These are phyloP conservation scores for Aspergillus hortae DNA, from an alignment of 2,329 filamentous ascomycete genomes.

Conservation along the genomic window DNA sequence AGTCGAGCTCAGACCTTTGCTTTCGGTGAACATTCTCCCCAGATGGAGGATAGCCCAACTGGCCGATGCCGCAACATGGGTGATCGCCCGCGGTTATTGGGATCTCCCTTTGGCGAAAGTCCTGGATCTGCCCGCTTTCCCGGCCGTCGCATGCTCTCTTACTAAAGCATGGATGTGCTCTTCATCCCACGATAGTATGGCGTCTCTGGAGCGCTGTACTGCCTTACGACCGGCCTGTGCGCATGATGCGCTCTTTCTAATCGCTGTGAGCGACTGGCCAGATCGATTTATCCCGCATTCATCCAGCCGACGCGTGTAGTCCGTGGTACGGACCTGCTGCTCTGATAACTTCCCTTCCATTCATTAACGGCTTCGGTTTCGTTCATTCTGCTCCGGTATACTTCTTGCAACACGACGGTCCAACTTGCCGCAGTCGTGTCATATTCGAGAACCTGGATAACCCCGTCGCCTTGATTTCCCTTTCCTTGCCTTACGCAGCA, in stretches of 20 bases:
- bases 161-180: slow-evolving; percentile 20
- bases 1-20: slow-evolving; percentile 90
- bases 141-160: slow-evolving; percentile 45
- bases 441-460: neutral
- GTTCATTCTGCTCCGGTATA: too few species aligned
- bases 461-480: neutral
- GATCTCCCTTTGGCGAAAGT: slow-evolving; percentile 34
- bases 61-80: slow-evolving; percentile 40
- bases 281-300: too few species aligned
- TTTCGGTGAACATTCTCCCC: slow-evolving; percentile 69
- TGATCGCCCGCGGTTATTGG: slow-evolving; percentile 30
- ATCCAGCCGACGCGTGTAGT: too few species aligned
- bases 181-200: slow-evolving; percentile 19
- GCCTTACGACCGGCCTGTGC: neutral
- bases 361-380: too few species aligned
- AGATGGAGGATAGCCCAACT: slow-evolving; percentile 62
- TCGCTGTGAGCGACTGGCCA: too few species aligned
- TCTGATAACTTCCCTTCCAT: too few species aligned
- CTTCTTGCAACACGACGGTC: too few species aligned
- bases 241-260: too few species aligned
- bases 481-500: slow-evolving; percentile 4
- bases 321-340: too few species aligned
- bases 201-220: slow-evolving; percentile 5
- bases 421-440: too few species aligned
- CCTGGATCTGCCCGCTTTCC: slow-evolving; percentile 32